Evolutionary conservation across 1,284 basidiomycete species (phyloP), one percentile per base, ranked within the genome.

Genomic region (Ustilago crameri): DNA sequence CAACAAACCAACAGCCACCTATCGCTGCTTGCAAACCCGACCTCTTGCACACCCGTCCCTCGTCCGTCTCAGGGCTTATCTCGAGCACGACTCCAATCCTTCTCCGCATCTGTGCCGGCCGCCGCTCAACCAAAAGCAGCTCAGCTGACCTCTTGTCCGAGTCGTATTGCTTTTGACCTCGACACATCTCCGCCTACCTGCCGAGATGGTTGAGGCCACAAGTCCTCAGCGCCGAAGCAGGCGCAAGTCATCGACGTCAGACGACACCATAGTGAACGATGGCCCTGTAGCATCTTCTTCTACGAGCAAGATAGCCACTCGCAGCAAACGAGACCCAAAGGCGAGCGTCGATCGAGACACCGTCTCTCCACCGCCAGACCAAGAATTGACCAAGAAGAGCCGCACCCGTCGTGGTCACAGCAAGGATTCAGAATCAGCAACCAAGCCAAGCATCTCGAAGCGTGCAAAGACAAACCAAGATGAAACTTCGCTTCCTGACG

Each of bases 401-500:
- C 58, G 53, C 12, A 40, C 27, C 40, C 64, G 57, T 52, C 52
- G 45, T 20, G 56, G 41, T 38, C 50, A 47, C n/a, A 38, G 35
- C 52, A 67, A 67, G 8, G 64, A 54, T 8, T 23, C 49, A 17
- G 32, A 38, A 15, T 41, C 51, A 14, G 22, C 41, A 1, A 5
- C 45, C 22, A 56, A 37, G 32, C 23, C 47, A 17, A 30, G 34
- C 18, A 26, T 44, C 2, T 4, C 34, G 22, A 22, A 23, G 4
- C 43, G 20, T 17, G 24, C 30, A 4, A 23, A 18, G 1, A 17
- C 51, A 23, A 27, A 14, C 3, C 48, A 27, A 15, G 32, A 10
- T 14, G 40, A 42, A 22, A 27, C 51, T 18, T 34, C 14, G 12
- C 20, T 26, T 5, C 9, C 17, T 8, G 9, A n/a, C 35, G n/a